phyloP scores from a whole-genome alignment of 75 land plant species.

The Cupressus sempervirens region DNA sequence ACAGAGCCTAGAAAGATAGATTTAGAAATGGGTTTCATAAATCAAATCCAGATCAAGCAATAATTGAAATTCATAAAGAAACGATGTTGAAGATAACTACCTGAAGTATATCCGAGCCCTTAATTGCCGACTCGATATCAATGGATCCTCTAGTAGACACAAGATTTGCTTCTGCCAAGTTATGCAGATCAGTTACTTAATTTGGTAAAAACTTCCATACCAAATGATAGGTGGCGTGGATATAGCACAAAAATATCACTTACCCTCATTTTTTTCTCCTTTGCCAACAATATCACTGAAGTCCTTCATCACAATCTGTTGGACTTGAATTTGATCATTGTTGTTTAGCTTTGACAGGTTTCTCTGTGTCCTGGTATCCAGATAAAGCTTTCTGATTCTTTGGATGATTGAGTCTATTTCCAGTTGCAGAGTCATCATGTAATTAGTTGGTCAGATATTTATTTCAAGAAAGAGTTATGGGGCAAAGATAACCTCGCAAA shows the following conservation, averaged over 20 bases:
- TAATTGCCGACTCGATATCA: slow-evolving; percentile 5
- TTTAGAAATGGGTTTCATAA: not conserved
- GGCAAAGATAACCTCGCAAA: not conserved
- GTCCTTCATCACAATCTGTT: slow-evolving; percentile 18
- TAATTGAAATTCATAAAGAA: not conserved
- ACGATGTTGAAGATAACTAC: not conserved
- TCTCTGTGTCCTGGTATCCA: slow-evolving; percentile 47
- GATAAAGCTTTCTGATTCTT: slow-evolving; percentile 33
- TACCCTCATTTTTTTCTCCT: not conserved
- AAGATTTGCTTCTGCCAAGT: slow-evolving; percentile 7
- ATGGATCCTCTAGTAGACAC: not conserved
- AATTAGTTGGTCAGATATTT: not conserved
- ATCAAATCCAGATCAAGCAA: not conserved
- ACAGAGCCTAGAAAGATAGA: not conserved
- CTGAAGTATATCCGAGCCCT: not conserved
- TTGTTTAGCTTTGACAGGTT: slow-evolving; percentile 37
- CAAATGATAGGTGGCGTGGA: not conserved
- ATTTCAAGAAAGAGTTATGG: not conserved
- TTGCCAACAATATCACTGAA: slow-evolving; percentile 10
- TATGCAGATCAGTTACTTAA: not conserved
- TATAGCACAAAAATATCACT: not conserved
- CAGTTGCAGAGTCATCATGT: not conserved
- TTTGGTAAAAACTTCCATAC: not conserved
- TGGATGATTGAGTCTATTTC: slow-evolving; percentile 27
- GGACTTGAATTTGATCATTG: slow-evolving; percentile 14